phyloP scores from a whole-genome alignment of 2,329 filamentous ascomycete genomes.

The Fusarium fujikuroi region DNA sequence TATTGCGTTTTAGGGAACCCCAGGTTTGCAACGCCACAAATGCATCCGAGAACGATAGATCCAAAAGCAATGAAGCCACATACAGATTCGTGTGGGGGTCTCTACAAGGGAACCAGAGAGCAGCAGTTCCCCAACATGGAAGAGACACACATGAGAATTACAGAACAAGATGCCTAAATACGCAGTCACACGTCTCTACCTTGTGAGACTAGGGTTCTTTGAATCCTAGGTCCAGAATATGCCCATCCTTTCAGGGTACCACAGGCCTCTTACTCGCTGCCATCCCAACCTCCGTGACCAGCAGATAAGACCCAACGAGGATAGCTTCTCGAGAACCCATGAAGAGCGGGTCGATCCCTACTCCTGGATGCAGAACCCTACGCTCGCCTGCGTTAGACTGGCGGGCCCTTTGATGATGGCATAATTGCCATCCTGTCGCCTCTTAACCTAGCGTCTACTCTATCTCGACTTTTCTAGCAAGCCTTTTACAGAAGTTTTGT shows the following conservation, averaged over 20 bases:
- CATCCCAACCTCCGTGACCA: conserved; percentile 22
- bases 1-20: conserved; percentile 35
- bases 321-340: conserved; percentile 22
- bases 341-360: conserved; percentile 39
- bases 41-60: not conserved
- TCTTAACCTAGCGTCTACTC: conserved; percentile 17
- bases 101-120: not conserved
- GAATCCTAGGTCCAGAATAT: conserved; percentile 5
- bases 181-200: not conserved
- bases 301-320: conserved; percentile 15
- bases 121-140: not conserved
- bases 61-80: conserved; percentile 12
- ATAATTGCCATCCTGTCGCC: conserved; percentile 29
- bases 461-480: conserved; percentile 33
- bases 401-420: conserved; percentile 43
- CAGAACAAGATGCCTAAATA: not conserved
- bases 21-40: conserved; percentile 31
- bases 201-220: not conserved
- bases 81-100: conserved; percentile 15
- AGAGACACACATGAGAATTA: not conserved
- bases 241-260: conserved; percentile 7
- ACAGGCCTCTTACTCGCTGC: conserved; percentile 8
- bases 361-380: conserved; percentile 24
- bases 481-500: conserved; percentile 6
- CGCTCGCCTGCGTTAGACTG: conserved; percentile 39